Base-by-base conservation (phyloP, 2,329 filamentous ascomycete species). In the Xylaria sp. region DNA sequence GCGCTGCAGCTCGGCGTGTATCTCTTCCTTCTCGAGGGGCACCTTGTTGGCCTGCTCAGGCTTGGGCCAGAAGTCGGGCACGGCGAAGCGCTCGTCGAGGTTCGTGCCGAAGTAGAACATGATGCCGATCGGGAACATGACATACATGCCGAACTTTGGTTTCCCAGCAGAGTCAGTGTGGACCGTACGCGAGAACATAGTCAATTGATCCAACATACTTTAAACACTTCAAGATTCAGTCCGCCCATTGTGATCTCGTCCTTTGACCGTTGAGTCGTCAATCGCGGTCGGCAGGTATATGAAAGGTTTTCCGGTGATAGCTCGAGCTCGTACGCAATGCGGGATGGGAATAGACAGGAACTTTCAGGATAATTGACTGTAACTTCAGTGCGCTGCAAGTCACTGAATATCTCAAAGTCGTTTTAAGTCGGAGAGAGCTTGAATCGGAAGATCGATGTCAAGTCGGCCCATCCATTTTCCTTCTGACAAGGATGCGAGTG, bases 51-150 rank as follows among this genome's bases (percentile, higher is more conserved):
- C 91, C 79, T 94, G 87, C 72, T 92, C 90, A 4, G 90, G 86
- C 77, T 91, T 93, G 34, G 96, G 96, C 96, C 96, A 99, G 86
- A 99, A 99, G 67, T 92, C 92, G 25, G 92, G 90, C 1, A 98
- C 93, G 57, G 88, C 84, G 85, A 99, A 99, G 73, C 94, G 91
- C 74, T 91, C 88, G 82, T 99, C 96, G 79, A 99, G 93, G 82
- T 99, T 99, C 66, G 94, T 97, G 80, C 96, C 96, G 82, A 98
- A 99, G 86, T 99, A 99, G 87, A 97, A 98, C 96, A 99, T 99
- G 86, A 96, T 94, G 76, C 93, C 94, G 78, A 99, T 98, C 20
- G 96, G 96, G 83, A 99, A 99, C 88, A 98, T 91, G 84, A 99
- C 91, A 85, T 99, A 99, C 88, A 97, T 93, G 84, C 95, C 94